Percentiles rank a stretch among this genome's conserved stretches.
Evolutionary conservation across 164 flowering plant species (phyloP).

Genomic region (Houttuynia cordata): DNA sequence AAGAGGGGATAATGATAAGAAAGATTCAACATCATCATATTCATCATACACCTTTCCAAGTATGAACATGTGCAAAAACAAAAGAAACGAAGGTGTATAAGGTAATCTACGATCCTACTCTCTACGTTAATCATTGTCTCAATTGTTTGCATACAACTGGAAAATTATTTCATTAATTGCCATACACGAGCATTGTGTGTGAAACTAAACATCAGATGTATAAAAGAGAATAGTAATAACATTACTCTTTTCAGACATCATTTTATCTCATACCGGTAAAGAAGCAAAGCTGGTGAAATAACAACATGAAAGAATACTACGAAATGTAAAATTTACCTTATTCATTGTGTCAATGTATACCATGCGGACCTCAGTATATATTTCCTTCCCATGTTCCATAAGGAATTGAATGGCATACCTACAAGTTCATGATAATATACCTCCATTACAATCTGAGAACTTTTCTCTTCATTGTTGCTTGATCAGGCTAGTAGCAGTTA

Average conservation of each 20-base stretch:
- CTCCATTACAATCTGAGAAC: neutral
- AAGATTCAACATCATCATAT: too few relatives aligned
- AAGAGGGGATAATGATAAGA: too few relatives aligned
- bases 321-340: conserved; percentile 31
- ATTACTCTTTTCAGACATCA: neutral
- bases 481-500: too few relatives aligned
- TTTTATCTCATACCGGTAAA: neutral
- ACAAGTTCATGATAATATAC: conserved; percentile 5
- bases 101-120: too few relatives aligned
- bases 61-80: too few relatives aligned
- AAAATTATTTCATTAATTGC: too few relatives aligned
- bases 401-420: conserved; percentile 81
- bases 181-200: too few relatives aligned
- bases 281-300: neutral
- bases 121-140: too few relatives aligned
- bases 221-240: neutral
- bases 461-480: too few relatives aligned
- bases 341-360: conserved; percentile 98
- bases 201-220: neutral
- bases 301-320: neutral
- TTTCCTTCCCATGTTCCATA: conserved; percentile 87
- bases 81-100: too few relatives aligned
- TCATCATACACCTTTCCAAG: too few relatives aligned
- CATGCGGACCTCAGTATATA: conserved; percentile 71
- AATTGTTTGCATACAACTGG: too few relatives aligned